Percentiles rank a stretch among this genome's conserved stretches.
Evolutionary conservation across 2,329 filamentous ascomycete species (phyloP).

Genomic region (Arthrocladium fulminans): DNA sequence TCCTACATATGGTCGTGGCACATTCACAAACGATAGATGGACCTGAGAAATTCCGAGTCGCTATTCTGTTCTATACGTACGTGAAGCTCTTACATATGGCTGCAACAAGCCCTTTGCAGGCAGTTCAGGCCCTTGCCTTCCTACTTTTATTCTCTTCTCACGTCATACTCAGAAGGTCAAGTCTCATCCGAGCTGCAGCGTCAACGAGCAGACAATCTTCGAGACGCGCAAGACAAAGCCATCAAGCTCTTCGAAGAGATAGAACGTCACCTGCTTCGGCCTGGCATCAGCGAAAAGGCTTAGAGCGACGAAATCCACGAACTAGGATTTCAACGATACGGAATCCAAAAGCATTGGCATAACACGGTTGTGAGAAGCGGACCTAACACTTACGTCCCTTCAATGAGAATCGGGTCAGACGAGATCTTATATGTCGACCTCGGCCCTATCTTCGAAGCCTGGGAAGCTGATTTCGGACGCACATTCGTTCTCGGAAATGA

Average conservation of each 20-base stretch:
- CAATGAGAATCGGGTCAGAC: conserved; percentile 39
- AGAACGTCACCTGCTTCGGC: conserved; percentile 37
- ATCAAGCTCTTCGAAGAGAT: conserved; percentile 41
- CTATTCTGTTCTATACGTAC: too few species aligned
- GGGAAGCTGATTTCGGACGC: conserved; percentile 47
- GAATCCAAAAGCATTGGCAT: conserved; percentile 44
- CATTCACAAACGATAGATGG: too few species aligned
- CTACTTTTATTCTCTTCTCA: too few species aligned
- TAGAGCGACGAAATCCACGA: conserved; percentile 42
- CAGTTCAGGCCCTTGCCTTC: too few species aligned
- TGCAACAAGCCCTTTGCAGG: too few species aligned
- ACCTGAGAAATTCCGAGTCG: too few species aligned
- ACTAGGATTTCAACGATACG: conserved; percentile 35
- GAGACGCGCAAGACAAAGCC: conserved; percentile 41
- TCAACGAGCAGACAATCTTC: conserved; percentile 28
- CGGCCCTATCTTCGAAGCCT: conserved; percentile 45
- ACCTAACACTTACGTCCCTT: conserved; percentile 43
- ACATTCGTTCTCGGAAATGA: conserved; percentile 45
- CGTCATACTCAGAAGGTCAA: too few species aligned
- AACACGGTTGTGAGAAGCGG: conserved; percentile 45
- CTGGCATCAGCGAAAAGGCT: conserved; percentile 41
- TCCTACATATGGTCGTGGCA: too few species aligned
- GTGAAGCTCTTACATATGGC: too few species aligned
- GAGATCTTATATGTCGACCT: conserved; percentile 47
- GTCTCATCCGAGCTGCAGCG: too few species aligned